Evolutionary conservation across 805 yeast species (phyloP).

Genomic region (Barnettozyma sp.): DNA sequence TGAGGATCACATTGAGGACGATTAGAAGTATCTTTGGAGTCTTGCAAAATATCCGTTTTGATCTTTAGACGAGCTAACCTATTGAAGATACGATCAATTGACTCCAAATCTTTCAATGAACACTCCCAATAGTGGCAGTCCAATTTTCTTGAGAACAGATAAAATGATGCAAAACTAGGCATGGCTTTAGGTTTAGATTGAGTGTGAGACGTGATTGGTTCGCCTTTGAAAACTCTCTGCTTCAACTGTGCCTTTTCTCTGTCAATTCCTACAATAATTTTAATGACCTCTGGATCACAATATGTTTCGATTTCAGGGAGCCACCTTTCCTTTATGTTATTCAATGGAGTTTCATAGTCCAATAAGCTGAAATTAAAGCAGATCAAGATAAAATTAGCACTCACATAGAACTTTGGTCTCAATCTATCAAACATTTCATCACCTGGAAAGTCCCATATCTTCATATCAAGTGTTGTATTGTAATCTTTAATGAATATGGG

Average conservation of each 20-base stretch:
- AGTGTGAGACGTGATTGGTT: too few species aligned
- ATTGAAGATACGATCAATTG: slow-evolving; percentile 18
- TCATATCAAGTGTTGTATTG: slow-evolving; percentile 25
- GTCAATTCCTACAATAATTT: slow-evolving; percentile 32
- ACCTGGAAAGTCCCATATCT: slow-evolving; percentile 39
- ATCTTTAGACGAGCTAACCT: slow-evolving; percentile 12
- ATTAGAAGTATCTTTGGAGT: too few species aligned
- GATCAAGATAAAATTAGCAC: slow-evolving; percentile 32
- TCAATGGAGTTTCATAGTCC: slow-evolving; percentile 29
- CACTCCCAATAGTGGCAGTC: slow-evolving; percentile 33
- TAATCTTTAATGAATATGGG: slow-evolving; percentile 11
- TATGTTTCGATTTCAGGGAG: slow-evolving; percentile 35
- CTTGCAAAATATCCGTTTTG: neutral
- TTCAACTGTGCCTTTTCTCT: slow-evolving; percentile 1
- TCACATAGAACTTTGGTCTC: slow-evolving; percentile 37
- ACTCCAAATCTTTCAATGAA: slow-evolving; percentile 18
- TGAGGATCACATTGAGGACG: too few species aligned
- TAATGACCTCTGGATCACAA: slow-evolving; percentile 31
- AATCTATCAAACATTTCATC: slow-evolving; percentile 33
- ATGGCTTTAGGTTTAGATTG: too few species aligned
- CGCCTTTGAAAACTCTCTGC: slow-evolving; percentile 26
- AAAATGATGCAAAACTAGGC: slow-evolving; percentile 24
- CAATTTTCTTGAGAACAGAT: slow-evolving; percentile 26
- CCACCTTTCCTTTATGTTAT: slow-evolving; percentile 34
- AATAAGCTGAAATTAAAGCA: slow-evolving; percentile 33